phyloP scores from a whole-genome alignment of 352 stramenopile genomes.

The Globisporangium ultimum region DNA sequence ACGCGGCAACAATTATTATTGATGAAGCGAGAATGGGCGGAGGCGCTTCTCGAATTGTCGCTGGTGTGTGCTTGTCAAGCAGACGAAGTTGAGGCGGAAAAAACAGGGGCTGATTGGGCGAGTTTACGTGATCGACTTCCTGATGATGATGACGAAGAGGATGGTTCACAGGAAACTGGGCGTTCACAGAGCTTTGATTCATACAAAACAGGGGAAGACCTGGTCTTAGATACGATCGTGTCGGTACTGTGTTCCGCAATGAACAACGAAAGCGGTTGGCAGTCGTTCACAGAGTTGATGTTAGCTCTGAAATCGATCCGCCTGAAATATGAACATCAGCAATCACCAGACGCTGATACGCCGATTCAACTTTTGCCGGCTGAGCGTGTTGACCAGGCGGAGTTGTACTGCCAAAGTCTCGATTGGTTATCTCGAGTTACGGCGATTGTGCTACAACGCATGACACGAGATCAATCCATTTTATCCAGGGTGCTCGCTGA shows the following conservation, averaged over 20 bases:
- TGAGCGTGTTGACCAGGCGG: slow-evolving; percentile 20
- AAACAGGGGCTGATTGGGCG: too few relatives aligned
- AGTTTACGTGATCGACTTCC: neutral
- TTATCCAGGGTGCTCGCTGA: slow-evolving; percentile 66
- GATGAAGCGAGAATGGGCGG: slow-evolving; percentile 77
- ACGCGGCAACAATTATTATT: slow-evolving; percentile 63
- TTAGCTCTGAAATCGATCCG: slow-evolving; percentile 56
- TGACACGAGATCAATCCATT: slow-evolving; percentile 72
- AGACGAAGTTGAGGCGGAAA: neutral
- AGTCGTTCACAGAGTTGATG: slow-evolving; percentile 66
- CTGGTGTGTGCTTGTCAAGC: slow-evolving; percentile 47
- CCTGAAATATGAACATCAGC: slow-evolving; percentile 47
- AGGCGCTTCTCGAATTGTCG: slow-evolving; percentile 68
- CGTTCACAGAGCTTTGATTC: slow-evolving; percentile 62
- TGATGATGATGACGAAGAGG: neutral
- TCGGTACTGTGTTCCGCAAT: slow-evolving; percentile 75
- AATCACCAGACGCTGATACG: neutral
- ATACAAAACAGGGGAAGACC: slow-evolving; percentile 68
- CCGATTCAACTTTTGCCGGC: slow-evolving; percentile 8
- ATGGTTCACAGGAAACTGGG: slow-evolving; percentile 13
- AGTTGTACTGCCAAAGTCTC: slow-evolving; percentile 42
- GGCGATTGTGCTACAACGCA: slow-evolving; percentile 73
- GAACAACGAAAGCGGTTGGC: slow-evolving; percentile 55
- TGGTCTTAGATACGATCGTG: slow-evolving; percentile 82
- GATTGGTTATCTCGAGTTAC: slow-evolving; percentile 65